A percentile compares a stretch with the other conserved stretches of the same genome.
Evolutionary conservation across 2,329 filamentous ascomycete genomes (phyloP).

Genomic region (Cytospora schulzeri): DNA sequence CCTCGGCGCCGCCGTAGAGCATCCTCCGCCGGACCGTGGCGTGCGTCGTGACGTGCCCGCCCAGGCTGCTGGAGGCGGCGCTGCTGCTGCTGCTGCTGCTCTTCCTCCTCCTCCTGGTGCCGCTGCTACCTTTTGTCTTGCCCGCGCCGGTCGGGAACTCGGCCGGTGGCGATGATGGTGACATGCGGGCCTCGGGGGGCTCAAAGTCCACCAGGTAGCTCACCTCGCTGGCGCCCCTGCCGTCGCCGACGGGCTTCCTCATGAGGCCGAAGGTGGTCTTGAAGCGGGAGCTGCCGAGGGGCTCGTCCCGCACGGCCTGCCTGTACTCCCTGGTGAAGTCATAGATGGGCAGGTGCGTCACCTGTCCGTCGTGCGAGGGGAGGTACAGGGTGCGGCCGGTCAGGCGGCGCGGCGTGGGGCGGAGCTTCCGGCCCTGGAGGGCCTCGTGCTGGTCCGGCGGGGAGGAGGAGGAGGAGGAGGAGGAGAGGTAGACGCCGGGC

Average conservation of each 20-base stretch:
- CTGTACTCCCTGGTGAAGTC: constrained; percentile 24
- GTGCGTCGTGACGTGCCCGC: neutral
- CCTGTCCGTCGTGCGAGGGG: constrained; percentile 23
- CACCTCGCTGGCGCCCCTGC: constrained; percentile 18
- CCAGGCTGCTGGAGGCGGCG: neutral
- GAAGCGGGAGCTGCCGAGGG: constrained; percentile 26
- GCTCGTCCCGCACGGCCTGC: constrained; percentile 19
- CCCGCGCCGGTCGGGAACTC: too few relatives aligned
- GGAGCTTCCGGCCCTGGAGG: constrained; percentile 22
- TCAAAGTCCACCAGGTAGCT: constrained; percentile 27
- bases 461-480: too few relatives aligned
- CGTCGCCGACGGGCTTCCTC: constrained; percentile 26
- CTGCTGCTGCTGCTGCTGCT: constrained; percentile 2
- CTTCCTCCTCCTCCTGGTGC: too few relatives aligned
- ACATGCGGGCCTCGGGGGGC: constrained; percentile 15
- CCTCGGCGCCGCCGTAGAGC: constrained; percentile 23
- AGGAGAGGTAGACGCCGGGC: neutral
- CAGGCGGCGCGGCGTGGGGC: constrained; percentile 20
- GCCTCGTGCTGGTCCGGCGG: constrained; percentile 21
- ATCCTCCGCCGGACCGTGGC: constrained; percentile 19
- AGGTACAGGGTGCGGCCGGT: constrained; percentile 23
- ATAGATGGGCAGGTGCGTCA: constrained; percentile 26
- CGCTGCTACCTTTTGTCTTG: too few relatives aligned
- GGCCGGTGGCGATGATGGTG: neutral
- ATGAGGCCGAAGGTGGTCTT: constrained; percentile 25